Conservation (phyloP, 352 stramenopile genomes). For the Phytophthora constricta region DNA sequence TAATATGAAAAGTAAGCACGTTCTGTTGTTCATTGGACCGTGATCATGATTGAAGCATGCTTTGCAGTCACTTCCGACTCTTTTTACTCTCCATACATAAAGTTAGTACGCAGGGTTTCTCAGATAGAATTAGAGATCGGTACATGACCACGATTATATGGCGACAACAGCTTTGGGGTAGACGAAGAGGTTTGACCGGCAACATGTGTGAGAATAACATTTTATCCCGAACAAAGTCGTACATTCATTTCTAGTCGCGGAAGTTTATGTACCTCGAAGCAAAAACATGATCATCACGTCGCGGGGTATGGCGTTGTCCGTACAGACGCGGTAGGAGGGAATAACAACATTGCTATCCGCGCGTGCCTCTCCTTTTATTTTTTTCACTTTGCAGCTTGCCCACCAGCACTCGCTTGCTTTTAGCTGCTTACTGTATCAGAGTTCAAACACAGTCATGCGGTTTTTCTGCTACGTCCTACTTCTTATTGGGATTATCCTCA, state of each 20-base stretch:
- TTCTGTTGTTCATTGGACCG: too few species aligned
- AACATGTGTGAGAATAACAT: neutral
- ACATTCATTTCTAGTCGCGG: neutral
- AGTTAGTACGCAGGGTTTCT: neutral
- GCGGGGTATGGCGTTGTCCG: neutral
- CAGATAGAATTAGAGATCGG: neutral
- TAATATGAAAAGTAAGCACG: too few species aligned
- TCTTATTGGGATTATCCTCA: constrained; percentile 5
- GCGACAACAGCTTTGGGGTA: neutral
- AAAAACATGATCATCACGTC: neutral
- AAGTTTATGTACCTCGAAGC: neutral
- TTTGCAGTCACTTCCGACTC: neutral
- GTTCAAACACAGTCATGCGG: constrained; percentile 10
- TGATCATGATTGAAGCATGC: neutral
- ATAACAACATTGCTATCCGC: neutral
- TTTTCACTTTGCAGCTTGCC: constrained; percentile 15
- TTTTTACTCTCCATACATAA: neutral
- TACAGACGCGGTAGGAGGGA: neutral
- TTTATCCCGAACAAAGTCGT: neutral
- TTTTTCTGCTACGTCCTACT: constrained; percentile 22
- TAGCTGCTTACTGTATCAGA: neutral
- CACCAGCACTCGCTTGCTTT: neutral
- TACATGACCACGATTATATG: neutral
- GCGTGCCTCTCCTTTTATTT: neutral
- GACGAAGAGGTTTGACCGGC: neutral